Conservation (phyloP, 208 protist genomes). For the Trypanosoma grayi region DNA sequence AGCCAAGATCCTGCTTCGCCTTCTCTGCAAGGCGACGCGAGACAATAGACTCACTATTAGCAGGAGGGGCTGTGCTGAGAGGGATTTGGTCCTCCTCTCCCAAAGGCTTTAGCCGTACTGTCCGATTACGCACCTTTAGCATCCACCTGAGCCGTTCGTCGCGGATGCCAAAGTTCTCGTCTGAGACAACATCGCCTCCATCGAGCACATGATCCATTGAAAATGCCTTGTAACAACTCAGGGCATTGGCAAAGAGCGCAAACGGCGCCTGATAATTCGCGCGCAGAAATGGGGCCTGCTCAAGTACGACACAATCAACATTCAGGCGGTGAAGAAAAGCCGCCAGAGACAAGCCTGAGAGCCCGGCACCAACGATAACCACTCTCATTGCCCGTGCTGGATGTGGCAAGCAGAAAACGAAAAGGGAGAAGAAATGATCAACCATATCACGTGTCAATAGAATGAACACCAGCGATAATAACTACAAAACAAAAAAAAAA, state of each 20-base stretch:
- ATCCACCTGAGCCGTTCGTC: constrained; percentile 57
- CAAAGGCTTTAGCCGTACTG: constrained; percentile 46
- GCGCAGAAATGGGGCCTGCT: constrained; percentile 71
- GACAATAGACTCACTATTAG: constrained; percentile 85
- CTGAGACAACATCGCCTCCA: constrained; percentile 35
- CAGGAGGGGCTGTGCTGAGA: constrained; percentile 64
- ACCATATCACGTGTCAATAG: background rate
- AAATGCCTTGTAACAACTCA: constrained; percentile 90
- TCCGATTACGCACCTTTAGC: constrained; percentile 53
- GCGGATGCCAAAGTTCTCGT: constrained; percentile 70
- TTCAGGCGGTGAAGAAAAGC: constrained; percentile 77
- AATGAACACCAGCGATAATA: background rate
- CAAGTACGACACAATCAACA: constrained; percentile 84
- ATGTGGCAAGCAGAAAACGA: background rate
- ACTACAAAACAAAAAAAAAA: constrained; percentile 1
- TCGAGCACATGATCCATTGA: constrained; percentile 65
- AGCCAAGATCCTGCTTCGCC: constrained; percentile 62
- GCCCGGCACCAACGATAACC: constrained; percentile 83
- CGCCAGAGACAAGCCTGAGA: constrained; percentile 79
- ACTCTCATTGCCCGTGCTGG: constrained; percentile 51
- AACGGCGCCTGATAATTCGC: constrained; percentile 62
- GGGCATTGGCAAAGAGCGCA: constrained; percentile 80
- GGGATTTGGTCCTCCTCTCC: constrained; percentile 72
- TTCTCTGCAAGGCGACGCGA: constrained; percentile 65
- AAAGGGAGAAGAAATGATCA: background rate